Conservation (phyloP, 805 yeast genomes). For the Jamesozyma hellenica region DNA sequence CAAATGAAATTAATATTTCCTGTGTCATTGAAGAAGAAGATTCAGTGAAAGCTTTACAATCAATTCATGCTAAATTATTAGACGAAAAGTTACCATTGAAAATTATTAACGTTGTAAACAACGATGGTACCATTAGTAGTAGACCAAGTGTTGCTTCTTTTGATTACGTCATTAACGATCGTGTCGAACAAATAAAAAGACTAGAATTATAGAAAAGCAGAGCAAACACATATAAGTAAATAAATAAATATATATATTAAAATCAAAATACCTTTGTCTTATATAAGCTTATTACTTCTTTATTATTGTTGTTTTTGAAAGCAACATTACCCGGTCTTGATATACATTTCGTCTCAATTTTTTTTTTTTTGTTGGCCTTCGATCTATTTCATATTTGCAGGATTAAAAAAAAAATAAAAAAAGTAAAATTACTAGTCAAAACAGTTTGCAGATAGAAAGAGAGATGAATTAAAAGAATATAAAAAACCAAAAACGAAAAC, state of each 20-base stretch:
- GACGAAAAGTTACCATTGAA: constrained; percentile 31
- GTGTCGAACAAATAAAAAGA: constrained; percentile 38
- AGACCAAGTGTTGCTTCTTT: constrained; percentile 8
- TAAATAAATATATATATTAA: background rate
- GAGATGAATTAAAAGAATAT: no score
- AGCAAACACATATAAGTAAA: background rate
- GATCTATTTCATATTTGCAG: no score
- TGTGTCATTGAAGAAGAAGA: constrained; percentile 84
- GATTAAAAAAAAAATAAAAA: no score
- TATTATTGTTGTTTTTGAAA: no score
- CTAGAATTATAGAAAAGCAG: constrained; percentile 18
- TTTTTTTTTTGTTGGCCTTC: no score
- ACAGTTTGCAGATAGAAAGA: no score
- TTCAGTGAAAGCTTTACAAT: constrained; percentile 73
- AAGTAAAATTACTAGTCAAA: no score
- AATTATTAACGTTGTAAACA: background rate
- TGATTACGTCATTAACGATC: constrained; percentile 34
- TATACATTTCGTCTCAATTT: no score
- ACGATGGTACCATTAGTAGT: background rate
- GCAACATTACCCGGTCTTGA: no score
- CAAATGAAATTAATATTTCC: constrained; percentile 92
- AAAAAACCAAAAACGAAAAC: no score
- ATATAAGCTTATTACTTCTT: no score
- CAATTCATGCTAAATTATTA: constrained; percentile 70
- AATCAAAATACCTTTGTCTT: no score